phyloP scores from a whole-genome alignment of 1,139 yeast genomes.

The Pichia sp. region DNA sequence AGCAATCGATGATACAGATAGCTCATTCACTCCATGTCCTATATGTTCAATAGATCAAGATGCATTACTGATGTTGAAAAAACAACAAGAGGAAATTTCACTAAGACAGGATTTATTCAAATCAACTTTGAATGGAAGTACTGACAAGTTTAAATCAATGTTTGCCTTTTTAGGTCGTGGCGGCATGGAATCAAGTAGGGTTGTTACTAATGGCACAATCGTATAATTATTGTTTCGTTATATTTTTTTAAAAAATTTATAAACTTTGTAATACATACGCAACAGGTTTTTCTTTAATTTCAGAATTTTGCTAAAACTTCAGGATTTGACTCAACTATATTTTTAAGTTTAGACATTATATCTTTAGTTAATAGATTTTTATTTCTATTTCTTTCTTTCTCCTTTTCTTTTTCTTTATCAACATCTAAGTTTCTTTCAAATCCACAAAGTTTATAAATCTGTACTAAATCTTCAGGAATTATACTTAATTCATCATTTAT shows the following conservation, averaged over 20 bases:
- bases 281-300: neutral
- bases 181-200: conserved; percentile 48
- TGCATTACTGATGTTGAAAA: conserved; percentile 51
- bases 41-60: conserved; percentile 65
- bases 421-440: conserved; percentile 17
- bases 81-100: conserved; percentile 55
- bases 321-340: conserved; percentile 14
- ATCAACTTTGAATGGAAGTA: conserved; percentile 49
- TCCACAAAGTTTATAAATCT: conserved; percentile 25
- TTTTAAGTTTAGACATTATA: conserved; percentile 23
- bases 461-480: conserved; percentile 56
- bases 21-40: conserved; percentile 49
- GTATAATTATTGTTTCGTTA: neutral
- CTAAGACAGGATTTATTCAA: conserved; percentile 60
- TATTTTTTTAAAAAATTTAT: neutral
- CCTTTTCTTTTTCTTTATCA: conserved; percentile 10
- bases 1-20: conserved; percentile 14
- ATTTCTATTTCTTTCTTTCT: conserved; percentile 4
- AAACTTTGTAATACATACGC: neutral
- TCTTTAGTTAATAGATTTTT: conserved; percentile 25
- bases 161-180: conserved; percentile 86
- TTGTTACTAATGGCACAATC: conserved; percentile 1
- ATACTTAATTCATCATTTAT: conserved; percentile 74
- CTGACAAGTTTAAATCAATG: conserved; percentile 66
- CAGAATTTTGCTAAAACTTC: conserved; percentile 7